phyloP scores from a whole-genome alignment of 768 basidiomycete species.

The Amylocystis lapponica region DNA sequence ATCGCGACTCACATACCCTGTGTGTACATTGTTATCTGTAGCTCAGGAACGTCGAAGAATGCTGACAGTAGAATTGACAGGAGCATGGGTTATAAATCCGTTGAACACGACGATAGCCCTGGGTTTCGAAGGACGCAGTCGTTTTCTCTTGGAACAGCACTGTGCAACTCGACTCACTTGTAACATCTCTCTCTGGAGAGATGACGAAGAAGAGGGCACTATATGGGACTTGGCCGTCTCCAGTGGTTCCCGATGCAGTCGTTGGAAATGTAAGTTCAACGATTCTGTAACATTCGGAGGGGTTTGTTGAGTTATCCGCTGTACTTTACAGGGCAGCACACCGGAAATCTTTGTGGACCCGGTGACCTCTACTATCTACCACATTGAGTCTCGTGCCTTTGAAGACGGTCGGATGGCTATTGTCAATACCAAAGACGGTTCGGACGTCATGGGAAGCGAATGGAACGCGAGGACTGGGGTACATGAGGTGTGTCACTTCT shows the following conservation, averaged over 20 bases:
- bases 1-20: too few species aligned
- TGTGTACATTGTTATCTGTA: too few species aligned
- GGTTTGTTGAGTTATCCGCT: not conserved
- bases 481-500: slow-evolving; percentile 37
- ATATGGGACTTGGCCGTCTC: slow-evolving; percentile 59
- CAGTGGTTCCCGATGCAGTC: slow-evolving; percentile 48
- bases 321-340: not conserved
- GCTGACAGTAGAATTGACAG: too few species aligned
- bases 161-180: too few species aligned
- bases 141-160: too few species aligned
- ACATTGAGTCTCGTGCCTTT: slow-evolving; percentile 54
- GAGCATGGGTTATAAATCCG: too few species aligned
- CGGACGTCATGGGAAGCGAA: slow-evolving; percentile 47
- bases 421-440: slow-evolving; percentile 41
- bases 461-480: slow-evolving; percentile 57
- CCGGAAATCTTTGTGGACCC: slow-evolving; percentile 38
- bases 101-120: too few species aligned
- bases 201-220: slow-evolving; percentile 33
- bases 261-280: slow-evolving; percentile 38
- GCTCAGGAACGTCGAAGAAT: too few species aligned
- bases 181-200: too few species aligned
- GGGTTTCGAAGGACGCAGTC: too few species aligned
- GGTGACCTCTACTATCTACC: slow-evolving; percentile 39
- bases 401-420: slow-evolving; percentile 53
- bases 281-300: not conserved